Evolutionary conservation across 345 rosid genomes (phyloP), one percentile per base, ranked within the genome.

Genomic region (Combretum micranthum): DNA sequence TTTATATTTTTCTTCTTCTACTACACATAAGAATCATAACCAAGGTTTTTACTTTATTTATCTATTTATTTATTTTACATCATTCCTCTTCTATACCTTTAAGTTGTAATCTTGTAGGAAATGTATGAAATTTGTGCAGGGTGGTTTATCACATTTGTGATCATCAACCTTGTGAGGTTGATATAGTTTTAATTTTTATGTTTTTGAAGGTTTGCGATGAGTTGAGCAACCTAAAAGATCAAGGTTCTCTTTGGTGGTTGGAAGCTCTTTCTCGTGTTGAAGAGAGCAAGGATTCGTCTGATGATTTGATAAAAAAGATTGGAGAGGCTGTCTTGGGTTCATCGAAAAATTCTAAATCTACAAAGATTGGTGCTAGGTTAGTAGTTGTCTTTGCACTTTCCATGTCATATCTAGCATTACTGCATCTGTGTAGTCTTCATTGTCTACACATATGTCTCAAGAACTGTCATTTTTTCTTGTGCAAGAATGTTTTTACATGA

Each of bases 291-390:
- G 96, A 84, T 42, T 69, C 77, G 47, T 68, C 81, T 45, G 66
- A 59, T 39, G 98, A 86, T 74, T 71, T 92, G 73, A 81, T 80
- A 15, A 80, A 83, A 77, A 92, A 84, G 78, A 80, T 84, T 72
- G 90, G 87, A 74, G 97, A 92, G 66, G 83, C 88, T 55, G 80
- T 88, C 71, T 65, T 80, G 53, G 84, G 84, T 74, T 67, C 68
- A 67, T 65, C 74, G 56, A 81, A 78, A 66, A 80, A 76, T 67
- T 78, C 79, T 13, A 79, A 73, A 66, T 69, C 90, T 54, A 76
- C 84, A 6, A 77, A 73, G 70, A 42, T 64, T 56, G 60, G 62
- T 16, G 43, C 68, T 42, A 50, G 56, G 68, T 64, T 17, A 37
- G 62, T 64, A 15, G 58, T 26, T 18, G 44, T 21, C 23, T 23